Base-by-base conservation (phyloP, 306 rosid genomes). In the Citrullus colocynthis region DNA sequence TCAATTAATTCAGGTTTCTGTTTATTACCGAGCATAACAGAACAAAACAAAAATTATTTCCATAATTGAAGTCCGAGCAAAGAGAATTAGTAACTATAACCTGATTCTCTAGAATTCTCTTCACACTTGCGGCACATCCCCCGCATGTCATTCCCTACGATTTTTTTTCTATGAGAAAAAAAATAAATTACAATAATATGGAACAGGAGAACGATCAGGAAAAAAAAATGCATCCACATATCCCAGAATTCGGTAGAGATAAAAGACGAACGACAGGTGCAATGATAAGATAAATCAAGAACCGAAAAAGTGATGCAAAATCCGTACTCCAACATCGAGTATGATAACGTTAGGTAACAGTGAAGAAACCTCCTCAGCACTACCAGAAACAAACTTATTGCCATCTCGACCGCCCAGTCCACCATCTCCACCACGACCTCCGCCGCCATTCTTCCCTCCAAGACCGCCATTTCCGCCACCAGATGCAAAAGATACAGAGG, bases 271-370 rank as follows among this genome's bases (percentile, higher is more conserved):
- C 73, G 49, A 41, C 54, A 41, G 18, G 9, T 36, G 16, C 34
- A 13, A 56, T n/a, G 28, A 56, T 39, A 64, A 51, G 12, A 45
- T 7, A 62, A 7, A 45, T 39, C 5, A 83, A 32, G 45, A 78
- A 36, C n/a, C 37, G 32, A 60, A 34, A 60, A 74, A 42, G 71
- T 45, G 61, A 56, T 74, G 75, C 60, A 17, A 73, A 78, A 75
- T 61, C 57, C 96, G 69, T 79, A 95, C 97, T 80, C 88, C 86
- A 84, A 95, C 99, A 76, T 95, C 99, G 70, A 95, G 97, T 69
- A 95, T 78, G 37, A 95, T 89, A 78, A 92, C 96, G 59, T 89
- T 96, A 11, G 91, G 73, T 21, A 89, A 78, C 61, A 85, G 69
- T 56, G 87, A 78, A 17, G 84, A 89, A 82, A 80, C 80, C 63